Conservation (phyloP, 2,329 filamentous ascomycete species). For the Metarhizium sp. region DNA sequence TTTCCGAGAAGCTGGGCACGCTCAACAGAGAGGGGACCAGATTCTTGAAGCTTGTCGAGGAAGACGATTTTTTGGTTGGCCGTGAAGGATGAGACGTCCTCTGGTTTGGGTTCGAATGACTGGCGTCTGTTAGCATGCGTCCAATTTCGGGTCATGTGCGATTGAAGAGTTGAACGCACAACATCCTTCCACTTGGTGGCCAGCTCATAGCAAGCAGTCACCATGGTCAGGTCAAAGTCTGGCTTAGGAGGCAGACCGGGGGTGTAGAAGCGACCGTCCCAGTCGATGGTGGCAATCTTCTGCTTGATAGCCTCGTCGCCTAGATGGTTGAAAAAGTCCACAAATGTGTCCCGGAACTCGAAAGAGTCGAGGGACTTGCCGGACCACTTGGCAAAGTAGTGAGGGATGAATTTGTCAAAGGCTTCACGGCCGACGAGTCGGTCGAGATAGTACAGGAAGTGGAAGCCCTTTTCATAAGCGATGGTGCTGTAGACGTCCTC, state of each 20-base stretch:
- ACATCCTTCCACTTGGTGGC: constrained; percentile 69
- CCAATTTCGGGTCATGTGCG: neutral
- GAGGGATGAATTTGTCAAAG: constrained; percentile 91
- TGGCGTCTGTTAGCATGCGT: constrained; percentile 20
- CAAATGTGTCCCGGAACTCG: constrained; percentile 82
- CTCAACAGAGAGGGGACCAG: constrained; percentile 50
- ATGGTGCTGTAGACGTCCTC: constrained; percentile 91
- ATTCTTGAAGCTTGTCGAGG: constrained; percentile 65
- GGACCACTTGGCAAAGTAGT: constrained; percentile 83
- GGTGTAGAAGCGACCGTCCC: constrained; percentile 83
- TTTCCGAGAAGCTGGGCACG: constrained; percentile 64
- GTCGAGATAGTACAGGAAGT: constrained; percentile 87
- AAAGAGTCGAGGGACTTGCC: constrained; percentile 85
- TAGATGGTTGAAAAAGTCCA: constrained; percentile 68
- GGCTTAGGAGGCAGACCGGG: constrained; percentile 87
- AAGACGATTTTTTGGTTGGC: constrained; percentile 91
- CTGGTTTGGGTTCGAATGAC: constrained; percentile 53
- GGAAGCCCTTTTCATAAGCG: constrained; percentile 95
- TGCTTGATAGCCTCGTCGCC: constrained; percentile 54
- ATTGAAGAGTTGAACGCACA: constrained; percentile 24
- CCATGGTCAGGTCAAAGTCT: constrained; percentile 78
- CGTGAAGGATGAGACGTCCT: constrained; percentile 65
- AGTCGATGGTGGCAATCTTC: constrained; percentile 68
- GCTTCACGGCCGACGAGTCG: constrained; percentile 73
- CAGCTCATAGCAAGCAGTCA: constrained; percentile 74